Base-by-base conservation (phyloP, 805 yeast species). In the Torulaspora maleeae region DNA sequence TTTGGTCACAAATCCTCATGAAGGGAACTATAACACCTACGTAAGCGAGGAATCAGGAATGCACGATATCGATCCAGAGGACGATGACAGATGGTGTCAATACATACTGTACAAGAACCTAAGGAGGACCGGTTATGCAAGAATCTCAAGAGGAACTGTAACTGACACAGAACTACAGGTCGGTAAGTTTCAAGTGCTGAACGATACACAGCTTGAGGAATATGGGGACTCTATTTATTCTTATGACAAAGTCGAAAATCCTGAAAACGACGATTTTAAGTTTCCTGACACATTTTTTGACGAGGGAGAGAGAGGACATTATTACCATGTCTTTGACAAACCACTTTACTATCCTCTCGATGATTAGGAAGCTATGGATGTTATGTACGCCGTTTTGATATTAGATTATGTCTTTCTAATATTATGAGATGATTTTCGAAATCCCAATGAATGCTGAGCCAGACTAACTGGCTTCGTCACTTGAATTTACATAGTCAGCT, bases 41-140 rank as follows among this genome's bases (percentile, higher is more conserved):
- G 96, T 90, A 15, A 82, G 95, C 58, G 85, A 83, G 40, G 66
- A 72, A 53, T 80, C 91, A 1, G 86, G 95, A 27, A 87, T 93
- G 91, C 79, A 82, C 58, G 99, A 93, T 64, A 89, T 93, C 51
- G 99, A 93, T 64, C 83, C 90, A 36, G 73, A 83, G 6, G 97
- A 91, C 63, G 86, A 90, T 82, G 99, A 93, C 61, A 80, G 99
- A 70, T 93, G 99, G 99, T 93, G 99, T 69, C 95, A 93, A 70
- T 93, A 93, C 68, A 88, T 93, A 51, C 70, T 93, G 53, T 93
- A 84, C 77, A 85, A 90, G 64, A 82, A 84, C 48, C 70, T 93
- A 66, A 83, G 80, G 63, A 83, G 96, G 67, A 80, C 84, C 1
- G 98, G 95, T 3, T 93, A 93, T 64, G 98, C 98, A 0, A 80